Evolutionary conservation across 768 basidiomycete genomes (phyloP).

Genomic region (Calocybe cyanea): DNA sequence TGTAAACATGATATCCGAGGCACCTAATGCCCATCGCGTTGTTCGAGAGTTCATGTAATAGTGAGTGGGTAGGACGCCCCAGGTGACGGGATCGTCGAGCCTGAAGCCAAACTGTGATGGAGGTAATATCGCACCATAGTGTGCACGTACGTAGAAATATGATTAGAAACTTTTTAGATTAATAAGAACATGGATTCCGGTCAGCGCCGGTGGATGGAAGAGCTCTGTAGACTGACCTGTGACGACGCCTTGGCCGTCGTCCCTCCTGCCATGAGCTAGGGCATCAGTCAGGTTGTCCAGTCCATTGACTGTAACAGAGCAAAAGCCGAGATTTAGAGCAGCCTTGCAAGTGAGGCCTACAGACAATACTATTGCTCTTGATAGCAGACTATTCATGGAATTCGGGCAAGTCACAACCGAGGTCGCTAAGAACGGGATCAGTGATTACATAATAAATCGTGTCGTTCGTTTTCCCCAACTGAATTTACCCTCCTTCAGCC

Average conservation of each 20-base stretch:
- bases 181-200: too few relatives aligned
- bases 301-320: conserved; percentile 68
- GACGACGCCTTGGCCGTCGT: conserved; percentile 58
- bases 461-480: conserved; percentile 16
- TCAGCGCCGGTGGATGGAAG: background rate
- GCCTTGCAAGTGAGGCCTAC: conserved; percentile 80
- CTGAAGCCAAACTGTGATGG: conserved; percentile 29
- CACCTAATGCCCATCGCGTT: conserved; percentile 90
- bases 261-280: conserved; percentile 44
- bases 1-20: conserved; percentile 92
- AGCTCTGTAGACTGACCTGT: conserved; percentile 49
- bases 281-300: conserved; percentile 61
- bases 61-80: conserved; percentile 75
- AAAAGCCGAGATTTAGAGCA: conserved; percentile 64
- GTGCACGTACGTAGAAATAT: conserved; percentile 79
- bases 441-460: conserved; percentile 18
- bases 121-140: conserved; percentile 2
- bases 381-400: conserved; percentile 42
- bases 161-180: conserved; percentile 87
- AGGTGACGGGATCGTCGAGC: conserved; percentile 80
- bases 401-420: conserved; percentile 2
- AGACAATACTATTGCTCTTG: conserved; percentile 56
- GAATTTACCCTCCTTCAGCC: conserved; percentile 13
- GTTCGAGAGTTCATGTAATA: conserved; percentile 56
- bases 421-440: conserved; percentile 2